phyloP scores from a whole-genome alignment of 805 yeast genomes.

The Kluyveromyces siamensis region DNA sequence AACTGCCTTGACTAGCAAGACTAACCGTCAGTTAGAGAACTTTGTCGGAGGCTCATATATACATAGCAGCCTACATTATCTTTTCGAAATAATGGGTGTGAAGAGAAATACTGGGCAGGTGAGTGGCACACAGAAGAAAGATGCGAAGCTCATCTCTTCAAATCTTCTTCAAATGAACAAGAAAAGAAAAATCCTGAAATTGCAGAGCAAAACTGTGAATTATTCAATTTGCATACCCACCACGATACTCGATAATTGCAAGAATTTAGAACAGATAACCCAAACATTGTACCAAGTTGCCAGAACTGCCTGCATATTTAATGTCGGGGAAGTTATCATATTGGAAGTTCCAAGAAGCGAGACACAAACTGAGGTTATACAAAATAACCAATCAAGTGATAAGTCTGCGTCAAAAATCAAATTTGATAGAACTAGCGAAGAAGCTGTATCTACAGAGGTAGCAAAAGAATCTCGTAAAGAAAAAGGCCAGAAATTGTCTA shows the following conservation, averaged over 20 bases:
- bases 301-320: constrained; percentile 57
- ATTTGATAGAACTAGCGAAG: constrained; percentile 22
- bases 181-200: constrained; percentile 7
- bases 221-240: constrained; percentile 70
- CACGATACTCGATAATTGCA: constrained; percentile 50
- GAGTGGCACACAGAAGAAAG: not conserved
- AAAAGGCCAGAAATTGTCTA: constrained; percentile 17
- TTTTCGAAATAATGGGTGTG: not conserved
- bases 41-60: no score
- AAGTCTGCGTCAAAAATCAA: constrained; percentile 22
- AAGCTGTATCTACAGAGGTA: constrained; percentile 6
- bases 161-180: not conserved
- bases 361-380: constrained; percentile 15
- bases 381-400: constrained; percentile 25
- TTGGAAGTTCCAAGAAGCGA: constrained; percentile 39
- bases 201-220: constrained; percentile 19
- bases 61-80: no score
- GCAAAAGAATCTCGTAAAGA: constrained; percentile 3
- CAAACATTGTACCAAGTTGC: constrained; percentile 71
- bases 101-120: not conserved
- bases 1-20: no score
- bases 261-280: constrained; percentile 65
- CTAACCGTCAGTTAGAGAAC: no score
- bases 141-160: not conserved
- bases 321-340: constrained; percentile 67